phyloP scores from a whole-genome alignment of 148 eudicot genomes.

The Vaccinium myrtillus region DNA sequence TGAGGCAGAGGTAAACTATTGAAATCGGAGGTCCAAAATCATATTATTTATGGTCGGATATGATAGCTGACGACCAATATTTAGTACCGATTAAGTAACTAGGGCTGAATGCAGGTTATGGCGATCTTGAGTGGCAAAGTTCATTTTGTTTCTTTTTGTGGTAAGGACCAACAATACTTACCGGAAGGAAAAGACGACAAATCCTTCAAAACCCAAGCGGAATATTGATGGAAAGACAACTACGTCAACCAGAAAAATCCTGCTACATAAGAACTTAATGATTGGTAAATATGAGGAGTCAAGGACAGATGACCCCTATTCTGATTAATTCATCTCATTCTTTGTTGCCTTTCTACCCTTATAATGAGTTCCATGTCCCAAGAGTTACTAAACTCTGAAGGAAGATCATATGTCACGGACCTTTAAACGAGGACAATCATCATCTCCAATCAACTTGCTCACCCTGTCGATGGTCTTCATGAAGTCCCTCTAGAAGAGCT shows the following conservation, averaged over 20 bases:
- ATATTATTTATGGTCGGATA: neutral
- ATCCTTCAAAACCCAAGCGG: neutral
- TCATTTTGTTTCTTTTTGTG: neutral
- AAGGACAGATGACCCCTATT: neutral
- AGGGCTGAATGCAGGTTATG: constrained; percentile 6
- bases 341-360: neutral
- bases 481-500: neutral
- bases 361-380: neutral
- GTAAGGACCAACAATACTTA: neutral
- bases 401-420: neutral
- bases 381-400: neutral
- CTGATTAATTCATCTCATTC: neutral
- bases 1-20: neutral
- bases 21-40: neutral
- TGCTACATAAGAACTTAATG: neutral
- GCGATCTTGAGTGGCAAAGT: neutral
- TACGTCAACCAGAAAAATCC: neutral
- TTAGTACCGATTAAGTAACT: neutral
- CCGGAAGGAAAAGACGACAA: neutral
- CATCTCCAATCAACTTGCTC: neutral
- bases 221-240: neutral
- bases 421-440: neutral
- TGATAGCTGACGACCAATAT: neutral
- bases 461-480: neutral
- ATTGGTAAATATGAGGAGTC: neutral